phyloP scores from a whole-genome alignment of 1,139 yeast species.

The Pichia sp. region DNA sequence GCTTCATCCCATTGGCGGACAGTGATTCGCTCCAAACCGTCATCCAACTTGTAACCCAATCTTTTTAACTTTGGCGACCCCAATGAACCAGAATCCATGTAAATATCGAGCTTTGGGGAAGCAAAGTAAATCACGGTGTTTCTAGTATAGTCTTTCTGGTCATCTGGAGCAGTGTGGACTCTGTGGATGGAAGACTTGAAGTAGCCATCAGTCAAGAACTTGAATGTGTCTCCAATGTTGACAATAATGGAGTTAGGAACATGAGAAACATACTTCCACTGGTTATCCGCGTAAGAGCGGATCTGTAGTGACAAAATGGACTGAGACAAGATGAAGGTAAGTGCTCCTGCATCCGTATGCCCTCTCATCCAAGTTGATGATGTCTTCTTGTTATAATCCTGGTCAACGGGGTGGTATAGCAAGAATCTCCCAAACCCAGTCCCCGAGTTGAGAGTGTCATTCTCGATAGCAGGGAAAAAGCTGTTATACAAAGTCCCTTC shows the following conservation, averaged over 20 bases:
- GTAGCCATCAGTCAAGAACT: constrained; percentile 46
- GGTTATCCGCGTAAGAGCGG: constrained; percentile 41
- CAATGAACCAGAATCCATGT: constrained; percentile 30
- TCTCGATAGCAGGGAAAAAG: constrained; percentile 33
- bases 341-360: constrained; percentile 47
- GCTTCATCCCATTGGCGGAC: constrained; percentile 23
- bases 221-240: constrained; percentile 47
- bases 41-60: constrained; percentile 30
- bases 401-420: constrained; percentile 37
- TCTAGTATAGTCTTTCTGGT: constrained; percentile 38
- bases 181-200: constrained; percentile 47
- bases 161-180: constrained; percentile 44
- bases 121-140: constrained; percentile 42
- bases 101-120: constrained; percentile 13
- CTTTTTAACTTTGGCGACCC: constrained; percentile 37
- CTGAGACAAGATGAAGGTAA: constrained; percentile 46
- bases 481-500: constrained; percentile 39
- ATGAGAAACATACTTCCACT: constrained; percentile 48
- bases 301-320: constrained; percentile 49
- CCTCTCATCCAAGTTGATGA: constrained; percentile 46
- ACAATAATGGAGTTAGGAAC: constrained; percentile 44
- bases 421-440: constrained; percentile 42
- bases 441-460: constrained; percentile 33
- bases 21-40: constrained; percentile 37
- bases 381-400: constrained; percentile 30